Conservation (phyloP, 495 filamentous ascomycete species). For the Aspergillus coremiiformis region DNA sequence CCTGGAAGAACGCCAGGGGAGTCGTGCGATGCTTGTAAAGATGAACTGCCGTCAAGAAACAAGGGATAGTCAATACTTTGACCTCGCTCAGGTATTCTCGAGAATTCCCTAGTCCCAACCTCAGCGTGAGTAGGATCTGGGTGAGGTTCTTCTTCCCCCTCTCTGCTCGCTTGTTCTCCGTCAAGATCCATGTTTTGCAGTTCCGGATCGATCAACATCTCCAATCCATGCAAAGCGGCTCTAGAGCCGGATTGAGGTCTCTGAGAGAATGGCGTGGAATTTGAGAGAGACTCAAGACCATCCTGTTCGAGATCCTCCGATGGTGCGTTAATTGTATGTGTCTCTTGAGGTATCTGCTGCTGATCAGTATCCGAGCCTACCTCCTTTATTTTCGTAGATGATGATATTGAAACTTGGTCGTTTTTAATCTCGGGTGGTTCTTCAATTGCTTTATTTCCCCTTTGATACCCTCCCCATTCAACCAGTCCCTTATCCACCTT, state of each 20-base stretch:
- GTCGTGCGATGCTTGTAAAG: slow-evolving; percentile 3
- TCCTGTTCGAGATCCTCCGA: slow-evolving; percentile 1
- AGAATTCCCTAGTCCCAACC: background rate
- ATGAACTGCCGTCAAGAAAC: slow-evolving; percentile 14
- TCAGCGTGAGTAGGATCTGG: background rate
- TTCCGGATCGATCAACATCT: slow-evolving; percentile 14
- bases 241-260: background rate
- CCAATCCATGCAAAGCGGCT: background rate
- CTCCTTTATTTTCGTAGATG: background rate
- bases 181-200: slow-evolving; percentile 1
- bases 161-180: background rate
- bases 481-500: slow-evolving; percentile 4
- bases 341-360: background rate
- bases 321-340: background rate
- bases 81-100: background rate
- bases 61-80: slow-evolving; percentile 9
- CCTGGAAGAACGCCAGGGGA: background rate
- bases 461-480: background rate
- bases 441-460: slow-evolving; percentile 1
- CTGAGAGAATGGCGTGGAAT: background rate
- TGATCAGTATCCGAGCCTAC: background rate
- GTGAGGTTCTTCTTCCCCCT: background rate
- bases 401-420: background rate
- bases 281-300: slow-evolving; percentile 1
- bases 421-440: background rate